Conservation (phyloP, 2,329 filamentous ascomycete genomes). For the Beauveria scarabaeidicola region DNA sequence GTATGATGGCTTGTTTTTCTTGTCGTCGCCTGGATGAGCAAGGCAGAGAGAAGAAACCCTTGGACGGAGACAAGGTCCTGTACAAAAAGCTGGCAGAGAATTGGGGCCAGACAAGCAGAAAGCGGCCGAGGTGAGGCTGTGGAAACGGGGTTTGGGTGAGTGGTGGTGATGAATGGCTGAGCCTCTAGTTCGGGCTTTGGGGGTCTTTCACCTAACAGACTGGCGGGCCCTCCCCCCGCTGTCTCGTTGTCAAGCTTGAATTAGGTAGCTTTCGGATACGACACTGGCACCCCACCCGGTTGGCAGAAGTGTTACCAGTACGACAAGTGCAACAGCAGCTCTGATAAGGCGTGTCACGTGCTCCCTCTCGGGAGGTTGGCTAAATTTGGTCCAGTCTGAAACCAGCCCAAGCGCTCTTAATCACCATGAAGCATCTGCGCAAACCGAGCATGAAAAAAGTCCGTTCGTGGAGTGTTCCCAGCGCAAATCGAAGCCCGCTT, state of each 20-base stretch:
- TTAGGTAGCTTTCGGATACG: conserved; percentile 1
- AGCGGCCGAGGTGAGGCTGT: conserved; percentile 14
- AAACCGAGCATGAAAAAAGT: background rate
- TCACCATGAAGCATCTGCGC: background rate
- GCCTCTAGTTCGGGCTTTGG: background rate
- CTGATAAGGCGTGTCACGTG: background rate
- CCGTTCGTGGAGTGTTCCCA: background rate
- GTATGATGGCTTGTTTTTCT: background rate
- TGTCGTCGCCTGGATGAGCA: background rate
- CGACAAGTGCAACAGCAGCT: background rate
- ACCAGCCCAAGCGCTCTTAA: background rate
- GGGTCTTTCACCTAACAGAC: background rate
- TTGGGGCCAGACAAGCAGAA: conserved; percentile 1
- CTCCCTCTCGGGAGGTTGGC: background rate
- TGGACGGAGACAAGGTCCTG: background rate
- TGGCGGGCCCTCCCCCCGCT: background rate
- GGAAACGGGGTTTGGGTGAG: conserved; percentile 15
- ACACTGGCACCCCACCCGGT: background rate
- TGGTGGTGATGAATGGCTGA: conserved; percentile 11
- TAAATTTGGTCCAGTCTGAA: background rate
- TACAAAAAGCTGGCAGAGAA: background rate
- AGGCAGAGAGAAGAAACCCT: background rate
- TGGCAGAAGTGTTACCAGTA: background rate
- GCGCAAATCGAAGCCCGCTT: background rate
- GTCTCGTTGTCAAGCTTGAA: background rate